Evolutionary conservation across 2,329 filamentous ascomycete genomes (phyloP).

Genomic region (Cadophora gregata): DNA sequence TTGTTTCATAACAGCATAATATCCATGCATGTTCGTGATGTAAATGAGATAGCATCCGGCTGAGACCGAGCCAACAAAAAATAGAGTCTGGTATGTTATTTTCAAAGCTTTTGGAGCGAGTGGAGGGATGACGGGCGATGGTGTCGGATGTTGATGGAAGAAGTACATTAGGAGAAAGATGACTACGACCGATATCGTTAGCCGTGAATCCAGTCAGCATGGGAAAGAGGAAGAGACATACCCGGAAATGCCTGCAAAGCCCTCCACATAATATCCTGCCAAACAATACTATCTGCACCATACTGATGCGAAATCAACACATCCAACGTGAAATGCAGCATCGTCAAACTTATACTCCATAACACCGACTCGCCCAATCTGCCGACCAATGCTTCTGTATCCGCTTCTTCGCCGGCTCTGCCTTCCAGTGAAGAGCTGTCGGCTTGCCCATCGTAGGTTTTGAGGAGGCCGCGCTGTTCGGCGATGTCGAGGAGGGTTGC

Average conservation of each 20-base stretch:
- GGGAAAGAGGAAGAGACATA: conserved; percentile 43
- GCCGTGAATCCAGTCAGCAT: neutral
- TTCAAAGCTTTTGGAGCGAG: conserved; percentile 55
- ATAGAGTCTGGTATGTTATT: conserved; percentile 62
- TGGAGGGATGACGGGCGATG: conserved; percentile 56
- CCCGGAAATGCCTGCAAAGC: conserved; percentile 59
- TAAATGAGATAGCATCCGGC: conserved; percentile 82
- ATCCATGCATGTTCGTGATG: conserved; percentile 79
- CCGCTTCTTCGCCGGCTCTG: conserved; percentile 30
- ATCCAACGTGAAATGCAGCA: conserved; percentile 79
- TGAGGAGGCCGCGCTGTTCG: conserved; percentile 61
- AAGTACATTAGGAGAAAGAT: conserved; percentile 44
- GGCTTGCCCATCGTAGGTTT: conserved; percentile 21
- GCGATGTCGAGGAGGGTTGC: conserved; percentile 78
- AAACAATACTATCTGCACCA: conserved; percentile 65
- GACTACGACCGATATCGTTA: conserved; percentile 42
- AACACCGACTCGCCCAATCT: conserved; percentile 56
- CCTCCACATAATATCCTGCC: conserved; percentile 58
- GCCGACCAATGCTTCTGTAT: conserved; percentile 39
- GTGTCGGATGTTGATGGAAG: conserved; percentile 48
- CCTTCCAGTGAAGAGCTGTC: neutral
- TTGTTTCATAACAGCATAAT: conserved; percentile 89
- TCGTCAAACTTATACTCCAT: conserved; percentile 67
- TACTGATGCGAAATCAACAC: conserved; percentile 82
- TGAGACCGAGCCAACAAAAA: conserved; percentile 64